Percentiles rank a stretch among this genome's conserved stretches.
Evolutionary conservation across 768 basidiomycete species (phyloP).

Genomic region (Auricularia heimuer): DNA sequence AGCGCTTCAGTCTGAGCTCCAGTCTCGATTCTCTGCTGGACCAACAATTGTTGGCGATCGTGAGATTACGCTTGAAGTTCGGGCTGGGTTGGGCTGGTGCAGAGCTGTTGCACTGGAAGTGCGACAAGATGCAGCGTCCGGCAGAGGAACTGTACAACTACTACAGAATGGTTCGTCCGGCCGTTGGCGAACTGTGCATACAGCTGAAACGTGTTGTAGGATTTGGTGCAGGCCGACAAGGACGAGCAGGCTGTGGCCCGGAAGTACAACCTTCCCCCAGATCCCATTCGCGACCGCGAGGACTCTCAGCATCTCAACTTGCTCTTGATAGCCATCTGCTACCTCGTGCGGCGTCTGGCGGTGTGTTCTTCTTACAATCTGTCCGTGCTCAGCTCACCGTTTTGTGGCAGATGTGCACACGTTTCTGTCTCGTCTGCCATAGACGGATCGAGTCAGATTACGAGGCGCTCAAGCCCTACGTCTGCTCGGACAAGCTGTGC

Average conservation of each 20-base stretch:
- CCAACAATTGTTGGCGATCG: slow-evolving; percentile 41
- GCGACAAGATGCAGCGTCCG: slow-evolving; percentile 35
- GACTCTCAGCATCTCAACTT: slow-evolving; percentile 39
- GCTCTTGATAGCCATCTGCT: slow-evolving; percentile 52
- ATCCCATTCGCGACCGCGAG: slow-evolving; percentile 35
- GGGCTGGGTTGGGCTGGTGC: slow-evolving; percentile 61
- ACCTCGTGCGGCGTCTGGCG: slow-evolving; percentile 52
- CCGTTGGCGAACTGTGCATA: no score
- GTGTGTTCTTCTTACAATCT: slow-evolving; percentile 25
- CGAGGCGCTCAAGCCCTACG: slow-evolving; percentile 63
- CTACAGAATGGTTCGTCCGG: slow-evolving; percentile 4
- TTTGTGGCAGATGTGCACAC: slow-evolving; percentile 43
- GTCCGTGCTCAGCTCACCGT: background rate
- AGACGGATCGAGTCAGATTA: slow-evolving; percentile 39
- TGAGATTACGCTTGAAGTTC: slow-evolving; percentile 42
- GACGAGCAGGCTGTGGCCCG: slow-evolving; percentile 30
- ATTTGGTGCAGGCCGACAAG: slow-evolving; percentile 29
- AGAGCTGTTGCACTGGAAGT: slow-evolving; percentile 39
- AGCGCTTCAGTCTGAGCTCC: slow-evolving; percentile 52
- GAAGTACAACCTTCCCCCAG: slow-evolving; percentile 42
- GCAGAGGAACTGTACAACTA: slow-evolving; percentile 29
- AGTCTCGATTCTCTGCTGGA: slow-evolving; percentile 55
- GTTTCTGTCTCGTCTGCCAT: slow-evolving; percentile 70
- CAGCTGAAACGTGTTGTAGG: slow-evolving; percentile 9
- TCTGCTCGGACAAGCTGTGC: slow-evolving; percentile 57